phyloP scores from a whole-genome alignment of 495 filamentous ascomycete species.

The Thermothielavioides terrestris region DNA sequence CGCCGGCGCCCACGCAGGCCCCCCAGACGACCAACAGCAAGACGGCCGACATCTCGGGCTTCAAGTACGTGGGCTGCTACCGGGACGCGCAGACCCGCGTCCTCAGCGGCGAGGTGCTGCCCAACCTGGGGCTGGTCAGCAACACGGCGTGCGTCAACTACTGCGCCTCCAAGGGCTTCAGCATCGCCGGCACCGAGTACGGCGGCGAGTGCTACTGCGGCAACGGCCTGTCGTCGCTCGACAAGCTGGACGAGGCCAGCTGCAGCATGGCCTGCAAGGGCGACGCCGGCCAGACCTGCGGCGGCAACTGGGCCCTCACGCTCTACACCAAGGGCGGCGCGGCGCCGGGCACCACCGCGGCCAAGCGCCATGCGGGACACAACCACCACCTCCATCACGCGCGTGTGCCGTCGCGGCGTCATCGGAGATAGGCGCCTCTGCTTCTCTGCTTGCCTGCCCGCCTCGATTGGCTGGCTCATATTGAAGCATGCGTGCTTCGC shows the following conservation, averaged over 20 bases:
- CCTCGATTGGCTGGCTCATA: too few species aligned
- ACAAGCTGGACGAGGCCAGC: slow-evolving; percentile 31
- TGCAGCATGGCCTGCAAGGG: slow-evolving; percentile 42
- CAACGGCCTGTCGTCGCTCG: slow-evolving; percentile 32
- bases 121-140: slow-evolving; percentile 41
- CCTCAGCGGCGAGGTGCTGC: slow-evolving; percentile 38
- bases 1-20: slow-evolving; percentile 12
- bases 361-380: slow-evolving; percentile 10
- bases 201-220: slow-evolving; percentile 59
- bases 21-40: slow-evolving; percentile 2
- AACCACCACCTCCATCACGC: slow-evolving; percentile 23
- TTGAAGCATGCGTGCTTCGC: too few species aligned
- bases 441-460: too few species aligned
- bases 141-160: slow-evolving; percentile 51
- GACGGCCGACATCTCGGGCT: slow-evolving; percentile 15
- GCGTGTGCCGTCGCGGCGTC: slow-evolving; percentile 10
- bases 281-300: slow-evolving; percentile 35
- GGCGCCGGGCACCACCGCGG: not conserved
- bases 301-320: slow-evolving; percentile 36
- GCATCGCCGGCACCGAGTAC: slow-evolving; percentile 56
- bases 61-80: slow-evolving; percentile 30
- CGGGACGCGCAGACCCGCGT: slow-evolving; percentile 19
- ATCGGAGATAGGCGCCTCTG: slow-evolving; percentile 1
- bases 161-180: slow-evolving; percentile 43
- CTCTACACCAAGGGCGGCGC: slow-evolving; percentile 31